phyloP scores from a whole-genome alignment of 345 rosid species.

The Reutealis trisperma region DNA sequence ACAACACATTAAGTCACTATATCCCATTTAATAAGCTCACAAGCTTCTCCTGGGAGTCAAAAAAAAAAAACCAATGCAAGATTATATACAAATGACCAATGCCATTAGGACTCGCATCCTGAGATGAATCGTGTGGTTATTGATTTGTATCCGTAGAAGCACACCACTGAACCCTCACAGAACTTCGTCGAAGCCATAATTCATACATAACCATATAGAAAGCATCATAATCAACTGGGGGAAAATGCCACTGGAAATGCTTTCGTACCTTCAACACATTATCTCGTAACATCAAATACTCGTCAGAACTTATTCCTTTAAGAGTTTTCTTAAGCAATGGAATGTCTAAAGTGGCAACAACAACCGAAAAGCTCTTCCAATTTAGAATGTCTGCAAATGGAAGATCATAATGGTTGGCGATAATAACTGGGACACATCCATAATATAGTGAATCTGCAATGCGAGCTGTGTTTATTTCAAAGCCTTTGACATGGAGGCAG shows the following conservation, averaged over 20 bases:
- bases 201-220: conserved; percentile 59
- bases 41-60: background rate
- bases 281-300: conserved; percentile 26
- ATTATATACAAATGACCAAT: background rate
- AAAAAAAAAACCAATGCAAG: background rate
- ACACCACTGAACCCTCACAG: conserved; percentile 24
- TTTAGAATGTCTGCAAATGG: conserved; percentile 53
- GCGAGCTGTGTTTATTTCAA: conserved; percentile 65
- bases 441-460: conserved; percentile 51
- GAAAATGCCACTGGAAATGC: conserved; percentile 56
- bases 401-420: conserved; percentile 62
- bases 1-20: background rate
- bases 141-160: background rate
- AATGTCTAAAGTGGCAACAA: conserved; percentile 51
- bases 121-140: background rate
- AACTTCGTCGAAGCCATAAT: conserved; percentile 53
- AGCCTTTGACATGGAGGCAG: conserved; percentile 70
- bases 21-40: background rate
- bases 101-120: background rate
- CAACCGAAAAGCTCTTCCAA: conserved; percentile 53
- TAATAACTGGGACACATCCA: conserved; percentile 55
- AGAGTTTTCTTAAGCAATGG: conserved; percentile 53
- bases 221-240: conserved; percentile 47
- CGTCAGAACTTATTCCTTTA: conserved; percentile 27
- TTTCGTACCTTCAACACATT: conserved; percentile 51